Base-by-base conservation (phyloP, 73 alveolate species). In the Diophrys sp. region DNA sequence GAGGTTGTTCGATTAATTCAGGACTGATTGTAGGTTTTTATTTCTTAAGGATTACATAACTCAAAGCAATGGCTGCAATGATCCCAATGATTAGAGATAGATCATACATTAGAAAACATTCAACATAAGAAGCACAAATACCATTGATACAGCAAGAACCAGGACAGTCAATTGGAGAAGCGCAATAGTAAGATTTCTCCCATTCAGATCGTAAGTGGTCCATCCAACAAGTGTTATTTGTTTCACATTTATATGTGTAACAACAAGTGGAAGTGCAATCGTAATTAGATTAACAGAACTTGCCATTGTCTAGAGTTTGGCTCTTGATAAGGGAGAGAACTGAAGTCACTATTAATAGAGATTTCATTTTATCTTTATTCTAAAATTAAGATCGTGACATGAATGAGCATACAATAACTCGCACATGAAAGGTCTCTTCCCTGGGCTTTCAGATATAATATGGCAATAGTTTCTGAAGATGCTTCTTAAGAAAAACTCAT, bases 321-420 rank as follows among this genome's bases (percentile, higher is more conserved):
- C 62, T n/a, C n/a, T n/a, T n/a, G n/a, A n/a, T n/a, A n/a, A n/a
- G n/a, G n/a, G n/a, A n/a, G n/a, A n/a, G n/a, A n/a, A n/a, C n/a
- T n/a, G n/a, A n/a, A n/a, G n/a, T n/a, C n/a, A n/a, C n/a, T n/a
- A n/a, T n/a, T n/a, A n/a, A n/a, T n/a, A n/a, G n/a, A n/a, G n/a
- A n/a, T n/a, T n/a, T n/a, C n/a, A n/a, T n/a, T n/a, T n/a, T n/a
- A n/a, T n/a, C 56, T 77, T 77, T 18, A 83, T 83, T 74, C 95
- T 75, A 29, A 72, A 33, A 32, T 70, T 62, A 2, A 85, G 85
- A 56, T 88, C 95, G 31, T 83, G 87, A 0, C 44, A 26, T 8
- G 89, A 27, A 71, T 77, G 89, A 31, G 92, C 85, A 53, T 84
- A 88, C n/a, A 88, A 32, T 29, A 88, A 34, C 76, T 88, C 91